Evolutionary conservation across 1,284 basidiomycete genomes (phyloP), one percentile per base, ranked within the genome.

Genomic region (Ganoderma leucocontextum): DNA sequence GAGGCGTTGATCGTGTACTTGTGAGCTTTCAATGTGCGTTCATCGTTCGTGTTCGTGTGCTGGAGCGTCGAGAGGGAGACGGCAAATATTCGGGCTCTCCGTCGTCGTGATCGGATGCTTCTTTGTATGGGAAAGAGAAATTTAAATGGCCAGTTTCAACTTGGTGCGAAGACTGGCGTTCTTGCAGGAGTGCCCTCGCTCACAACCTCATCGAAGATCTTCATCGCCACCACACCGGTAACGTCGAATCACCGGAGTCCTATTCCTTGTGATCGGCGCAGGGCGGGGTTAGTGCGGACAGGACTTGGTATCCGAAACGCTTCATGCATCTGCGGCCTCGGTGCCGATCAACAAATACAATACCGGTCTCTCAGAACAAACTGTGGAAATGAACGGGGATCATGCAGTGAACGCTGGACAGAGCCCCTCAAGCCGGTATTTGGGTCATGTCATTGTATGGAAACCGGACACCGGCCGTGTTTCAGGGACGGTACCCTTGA

Each of bases 1-100:
- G 83, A 84, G 72, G 82, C 82, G 15, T 66, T 82, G 65, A 81
- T 83, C 60, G 75, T 83, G 63, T 81, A 75, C 67, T 60, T 79
- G 69, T 80, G 70, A 80, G 10, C 10, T n/a, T 55, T 12, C 19
- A 44, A 12, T 36, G 52, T 38, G 62, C 39, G 60, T 10, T 53
- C n/a, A 7, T 13, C 17, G 22, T 22, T 10, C 47, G 35, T 41
- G 33, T 10, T 10, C 4, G 13, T 55, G 7, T 29, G 15, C 5
- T 29, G 12, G 25, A 15, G 9, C 5, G 13, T 55, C 6, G 6
- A 12, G 29, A 7, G 29, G 52, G 17, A 9, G 5, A 29, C 25
- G 2, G 25, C 12, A 7, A 47, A 47, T 22, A n/a, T 2, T 6
- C 15, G 9, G 44, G 5, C 17, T 47, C n/a, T 22, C 9, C 2